phyloP scores from a whole-genome alignment of 139 green algal species.

The Volvox reticuliferus region DNA sequence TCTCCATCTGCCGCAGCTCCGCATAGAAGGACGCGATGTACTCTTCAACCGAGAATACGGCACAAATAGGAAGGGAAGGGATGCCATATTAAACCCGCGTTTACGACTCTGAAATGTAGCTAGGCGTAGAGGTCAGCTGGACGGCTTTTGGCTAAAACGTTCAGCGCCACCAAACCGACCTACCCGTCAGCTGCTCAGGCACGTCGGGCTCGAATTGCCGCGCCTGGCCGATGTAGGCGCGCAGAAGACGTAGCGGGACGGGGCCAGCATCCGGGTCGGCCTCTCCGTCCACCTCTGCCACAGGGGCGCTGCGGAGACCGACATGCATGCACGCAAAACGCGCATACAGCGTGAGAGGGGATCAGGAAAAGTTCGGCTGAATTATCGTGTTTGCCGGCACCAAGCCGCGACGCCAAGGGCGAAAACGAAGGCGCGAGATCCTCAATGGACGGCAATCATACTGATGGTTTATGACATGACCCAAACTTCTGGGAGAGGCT shows the following conservation, averaged over 20 bases:
- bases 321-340: too few species aligned
- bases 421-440: too few species aligned
- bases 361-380: not conserved
- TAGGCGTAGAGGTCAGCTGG: too few species aligned
- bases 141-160: too few species aligned
- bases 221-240: constrained; percentile 89
- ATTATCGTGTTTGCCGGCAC: too few species aligned
- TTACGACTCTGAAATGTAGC: too few species aligned
- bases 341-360: not conserved
- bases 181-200: constrained; percentile 83
- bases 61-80: too few species aligned
- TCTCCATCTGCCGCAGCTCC: constrained; percentile 87
- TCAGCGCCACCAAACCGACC: not conserved
- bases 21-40: constrained; percentile 93
- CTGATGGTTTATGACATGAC: too few species aligned
- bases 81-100: too few species aligned
- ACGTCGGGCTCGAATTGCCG: constrained; percentile 85
- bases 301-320: constrained; percentile 5
- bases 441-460: too few species aligned
- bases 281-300: constrained; percentile 32
- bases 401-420: too few species aligned
- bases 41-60: constrained; percentile 56
- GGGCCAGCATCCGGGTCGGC: constrained; percentile 27
- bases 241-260: constrained; percentile 78
- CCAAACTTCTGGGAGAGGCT: too few species aligned